Base-by-base conservation (phyloP, 1,139 yeast species). In the Kurtzmaniella quercitrusa region DNA sequence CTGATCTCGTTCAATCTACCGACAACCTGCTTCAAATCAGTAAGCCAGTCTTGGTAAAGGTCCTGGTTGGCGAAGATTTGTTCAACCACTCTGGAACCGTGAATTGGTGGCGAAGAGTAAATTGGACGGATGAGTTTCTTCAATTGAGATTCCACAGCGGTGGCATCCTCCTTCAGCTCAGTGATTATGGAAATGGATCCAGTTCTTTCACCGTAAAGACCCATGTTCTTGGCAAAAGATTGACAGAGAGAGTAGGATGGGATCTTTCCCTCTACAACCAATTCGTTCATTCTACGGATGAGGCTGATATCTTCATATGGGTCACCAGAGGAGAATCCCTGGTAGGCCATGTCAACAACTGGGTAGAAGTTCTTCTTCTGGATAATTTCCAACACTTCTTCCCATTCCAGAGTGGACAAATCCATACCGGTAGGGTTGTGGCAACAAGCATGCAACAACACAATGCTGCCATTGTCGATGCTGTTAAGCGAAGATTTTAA, bases 361-460 rank as follows among this genome's bases (percentile, higher is more conserved):
- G 95, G 95, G 64, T 88, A 79, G 62, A 89, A 91, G 45, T 77
- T 73, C 59, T 81, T 78, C 41, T 59, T 51, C 54, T 72, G 67
- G 48, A 79, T 71, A 49, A 87, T 67, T 42, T 76, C 73, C 43
- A 86, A 73, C 42, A 93, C 83, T 60, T 75, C 66, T 42, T 73
- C 73, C 98, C 98, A 91, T 66, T 93, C 91, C 51, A 82, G 94
- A 45, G 74, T 69, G 25, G 88, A 82, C 54, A 95, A 95, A 68
- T 93, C 98, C 64, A 91, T 82, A 52, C 98, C 98, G 29, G 98
- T 93, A 50, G 98, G 98, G 69, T 93, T 93, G 70, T 93, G 98
- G 49, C 98, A 96, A 65, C 98, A 90, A 17, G 97, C 93, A 63
- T 93, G 98, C 50, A 93, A 73, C 48, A 91, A 75, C 33, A 91